phyloP scores from a whole-genome alignment of 2,329 filamentous ascomycete genomes.

The Endocalyx cinctus region DNA sequence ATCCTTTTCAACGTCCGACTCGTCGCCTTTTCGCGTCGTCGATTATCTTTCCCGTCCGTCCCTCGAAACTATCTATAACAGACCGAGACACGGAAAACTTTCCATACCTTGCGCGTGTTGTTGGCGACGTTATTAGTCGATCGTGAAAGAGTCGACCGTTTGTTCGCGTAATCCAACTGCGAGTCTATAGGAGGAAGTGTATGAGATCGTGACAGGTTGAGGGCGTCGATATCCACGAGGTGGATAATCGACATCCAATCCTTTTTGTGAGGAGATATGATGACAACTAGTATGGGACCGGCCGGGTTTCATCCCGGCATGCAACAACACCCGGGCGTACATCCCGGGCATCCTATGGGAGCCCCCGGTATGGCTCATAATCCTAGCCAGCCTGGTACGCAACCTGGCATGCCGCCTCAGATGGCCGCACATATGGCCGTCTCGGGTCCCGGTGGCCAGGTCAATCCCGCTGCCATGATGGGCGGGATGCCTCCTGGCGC shows the following conservation, averaged over 20 bases:
- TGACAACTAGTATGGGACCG: constrained; percentile 59
- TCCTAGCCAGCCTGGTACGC: constrained; percentile 64
- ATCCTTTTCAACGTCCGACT: not conserved
- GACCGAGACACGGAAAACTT: too few relatives aligned
- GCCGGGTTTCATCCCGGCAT: constrained; percentile 65
- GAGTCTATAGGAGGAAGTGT: too few relatives aligned
- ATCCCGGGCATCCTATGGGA: constrained; percentile 58
- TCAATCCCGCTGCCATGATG: constrained; percentile 72
- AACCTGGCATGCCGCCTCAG: constrained; percentile 64
- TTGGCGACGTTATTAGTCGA: too few relatives aligned
- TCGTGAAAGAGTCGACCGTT: too few relatives aligned
- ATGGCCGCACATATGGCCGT: constrained; percentile 64
- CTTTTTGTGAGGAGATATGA: too few relatives aligned
- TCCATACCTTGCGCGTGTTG: too few relatives aligned
- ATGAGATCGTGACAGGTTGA: constrained; percentile 42
- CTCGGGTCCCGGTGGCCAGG: constrained; percentile 66
- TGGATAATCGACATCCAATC: constrained; percentile 47
- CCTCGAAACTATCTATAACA: too few relatives aligned
- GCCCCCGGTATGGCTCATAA: constrained; percentile 60
- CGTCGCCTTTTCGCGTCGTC: constrained; percentile 1
- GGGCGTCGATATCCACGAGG: constrained; percentile 54
- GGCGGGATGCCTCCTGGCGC: constrained; percentile 67
- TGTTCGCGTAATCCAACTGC: too few relatives aligned
- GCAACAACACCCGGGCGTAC: constrained; percentile 65
- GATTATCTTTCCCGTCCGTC: too few relatives aligned